These are phyloP conservation scores for Leptographium galeiforme DNA, from an alignment of 2,329 filamentous ascomycete species.

Conservation along the genomic window DNA sequence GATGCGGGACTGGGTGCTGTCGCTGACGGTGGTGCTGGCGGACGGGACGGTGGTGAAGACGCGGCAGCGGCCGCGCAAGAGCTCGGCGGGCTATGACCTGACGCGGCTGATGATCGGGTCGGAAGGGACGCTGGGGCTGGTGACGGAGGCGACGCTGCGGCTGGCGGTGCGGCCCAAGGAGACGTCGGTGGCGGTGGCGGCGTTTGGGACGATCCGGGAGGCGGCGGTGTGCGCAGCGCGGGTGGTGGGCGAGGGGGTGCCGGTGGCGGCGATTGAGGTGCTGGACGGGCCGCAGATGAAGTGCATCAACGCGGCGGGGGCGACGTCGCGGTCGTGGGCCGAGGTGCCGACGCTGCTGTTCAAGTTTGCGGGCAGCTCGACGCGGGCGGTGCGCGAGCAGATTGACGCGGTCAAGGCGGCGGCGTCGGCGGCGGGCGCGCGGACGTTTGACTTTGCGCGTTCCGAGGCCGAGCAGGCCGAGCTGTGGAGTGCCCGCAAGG, in stretches of 20 bases:
- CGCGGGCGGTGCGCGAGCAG: conserved; percentile 60
- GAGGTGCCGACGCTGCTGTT: conserved; percentile 71
- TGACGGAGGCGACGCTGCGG: conserved; percentile 84
- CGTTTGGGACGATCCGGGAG: conserved; percentile 44
- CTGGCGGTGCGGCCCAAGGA: conserved; percentile 68
- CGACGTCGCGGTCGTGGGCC: conserved; percentile 53
- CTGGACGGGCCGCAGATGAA: conserved; percentile 84
- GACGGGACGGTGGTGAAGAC: conserved; percentile 88
- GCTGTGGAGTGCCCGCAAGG: conserved; percentile 73
- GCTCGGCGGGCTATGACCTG: conserved; percentile 81
- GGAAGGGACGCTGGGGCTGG: conserved; percentile 80
- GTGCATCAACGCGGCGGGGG: conserved; percentile 51
- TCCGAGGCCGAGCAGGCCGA: conserved; percentile 55
- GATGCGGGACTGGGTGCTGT: conserved; percentile 88
- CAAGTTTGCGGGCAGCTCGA: conserved; percentile 64
- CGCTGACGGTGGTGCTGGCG: conserved; percentile 74
- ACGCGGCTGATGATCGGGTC: conserved; percentile 82
- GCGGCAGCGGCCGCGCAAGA: conserved; percentile 75
- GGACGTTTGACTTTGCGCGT: conserved; percentile 66
- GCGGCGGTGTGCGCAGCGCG: conserved; percentile 69
- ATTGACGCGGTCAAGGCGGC: conserved; percentile 52
- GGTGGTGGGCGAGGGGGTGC: conserved; percentile 69
- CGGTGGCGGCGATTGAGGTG: conserved; percentile 84
- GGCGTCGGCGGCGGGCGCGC: conserved; percentile 46
- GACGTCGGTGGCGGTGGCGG: conserved; percentile 65